Evolutionary conservation across 2,329 filamentous ascomycete species (phyloP).

Genomic region (Stachybotrys chlorohalonatus): DNA sequence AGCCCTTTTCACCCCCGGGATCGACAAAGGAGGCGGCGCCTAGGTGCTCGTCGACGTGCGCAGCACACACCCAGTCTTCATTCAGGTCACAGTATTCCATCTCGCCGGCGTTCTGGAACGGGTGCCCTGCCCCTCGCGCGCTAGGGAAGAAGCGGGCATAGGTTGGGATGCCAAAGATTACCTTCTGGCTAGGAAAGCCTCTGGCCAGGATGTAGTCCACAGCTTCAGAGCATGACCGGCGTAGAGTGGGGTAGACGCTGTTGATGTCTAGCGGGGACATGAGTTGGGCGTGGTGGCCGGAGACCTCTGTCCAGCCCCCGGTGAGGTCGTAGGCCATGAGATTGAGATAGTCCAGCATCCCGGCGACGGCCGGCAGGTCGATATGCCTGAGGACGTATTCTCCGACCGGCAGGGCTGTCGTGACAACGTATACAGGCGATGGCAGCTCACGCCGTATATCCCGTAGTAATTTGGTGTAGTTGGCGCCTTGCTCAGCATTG

Average conservation of each 20-base stretch:
- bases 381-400: conserved; percentile 54
- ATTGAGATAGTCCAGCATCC: conserved; percentile 52
- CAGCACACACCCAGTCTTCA: conserved; percentile 32
- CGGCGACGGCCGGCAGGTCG: conserved; percentile 39
- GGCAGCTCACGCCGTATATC: conserved; percentile 47
- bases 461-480: conserved; percentile 48
- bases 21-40: conserved; percentile 51
- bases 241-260: conserved; percentile 16
- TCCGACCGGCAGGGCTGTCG: conserved; percentile 53
- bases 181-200: conserved; percentile 47
- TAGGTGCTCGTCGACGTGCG: conserved; percentile 36
- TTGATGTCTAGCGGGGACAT: conserved; percentile 27
- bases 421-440: conserved; percentile 45
- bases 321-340: conserved; percentile 63
- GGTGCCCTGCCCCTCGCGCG: conserved; percentile 42
- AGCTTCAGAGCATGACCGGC: conserved; percentile 42
- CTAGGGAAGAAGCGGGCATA: conserved; percentile 55
- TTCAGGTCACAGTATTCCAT: conserved; percentile 57
- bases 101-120: conserved; percentile 37
- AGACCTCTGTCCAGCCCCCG: conserved; percentile 51
- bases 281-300: conserved; percentile 57
- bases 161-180: conserved; percentile 53
- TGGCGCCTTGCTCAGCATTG: conserved; percentile 39
- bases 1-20: conserved; percentile 29
- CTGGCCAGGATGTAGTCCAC: conserved; percentile 43